These are phyloP conservation scores for Quercus phellos DNA, from an alignment of 331 rosid species.

Conservation along the genomic window DNA sequence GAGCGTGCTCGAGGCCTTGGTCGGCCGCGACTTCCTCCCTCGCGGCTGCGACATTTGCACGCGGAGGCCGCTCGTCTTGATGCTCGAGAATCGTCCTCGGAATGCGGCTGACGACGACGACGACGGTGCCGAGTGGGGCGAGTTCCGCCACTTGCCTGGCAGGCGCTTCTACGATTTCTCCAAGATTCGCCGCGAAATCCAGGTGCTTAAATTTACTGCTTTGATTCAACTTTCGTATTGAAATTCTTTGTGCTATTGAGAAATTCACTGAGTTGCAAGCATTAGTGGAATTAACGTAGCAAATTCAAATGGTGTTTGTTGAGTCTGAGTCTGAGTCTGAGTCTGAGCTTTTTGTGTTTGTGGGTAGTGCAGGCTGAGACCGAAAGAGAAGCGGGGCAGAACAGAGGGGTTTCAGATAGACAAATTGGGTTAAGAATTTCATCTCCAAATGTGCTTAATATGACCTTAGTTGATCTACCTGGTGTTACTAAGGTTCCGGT, in stretches of 20 bases:
- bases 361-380: constrained; percentile 62
- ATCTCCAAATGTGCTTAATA: constrained; percentile 91
- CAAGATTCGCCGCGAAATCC: constrained; percentile 76
- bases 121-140: constrained; percentile 63
- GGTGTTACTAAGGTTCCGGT: constrained; percentile 98
- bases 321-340: not conserved
- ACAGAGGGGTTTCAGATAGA: constrained; percentile 87
- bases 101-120: constrained; percentile 36
- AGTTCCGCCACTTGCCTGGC: constrained; percentile 88
- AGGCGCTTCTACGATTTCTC: constrained; percentile 67
- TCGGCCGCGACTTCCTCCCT: constrained; percentile 95
- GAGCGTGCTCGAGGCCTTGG: constrained; percentile 94
- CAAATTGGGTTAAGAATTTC: constrained; percentile 83
- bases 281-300: no score
- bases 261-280: constrained; percentile 4
- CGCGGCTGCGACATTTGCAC: constrained; percentile 91
- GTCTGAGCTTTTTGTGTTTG: not conserved
- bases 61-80: constrained; percentile 83
- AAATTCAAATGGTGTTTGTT: no score
- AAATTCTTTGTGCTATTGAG: constrained; percentile 25
- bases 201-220: constrained; percentile 38
- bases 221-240: not conserved
- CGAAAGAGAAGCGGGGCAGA: constrained; percentile 81
- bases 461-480: constrained; percentile 92
- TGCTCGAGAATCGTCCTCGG: constrained; percentile 39